phyloP scores from a whole-genome alignment of 768 basidiomycete species.

The Phaffia australis region DNA sequence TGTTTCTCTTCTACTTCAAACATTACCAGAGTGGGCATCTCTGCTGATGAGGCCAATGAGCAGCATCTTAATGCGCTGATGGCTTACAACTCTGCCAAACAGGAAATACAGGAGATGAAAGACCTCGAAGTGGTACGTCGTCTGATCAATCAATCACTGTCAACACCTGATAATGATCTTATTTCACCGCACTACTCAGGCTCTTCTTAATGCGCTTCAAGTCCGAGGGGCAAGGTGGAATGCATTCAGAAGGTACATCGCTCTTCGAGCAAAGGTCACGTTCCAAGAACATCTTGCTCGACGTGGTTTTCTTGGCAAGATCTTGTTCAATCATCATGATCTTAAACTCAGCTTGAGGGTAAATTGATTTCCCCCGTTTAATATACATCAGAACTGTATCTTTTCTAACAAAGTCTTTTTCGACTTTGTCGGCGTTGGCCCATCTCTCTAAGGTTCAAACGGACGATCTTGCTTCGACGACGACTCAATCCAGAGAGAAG shows the following conservation, averaged over 20 bases:
- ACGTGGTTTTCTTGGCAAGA: constrained; percentile 78
- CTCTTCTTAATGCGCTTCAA: constrained; percentile 55
- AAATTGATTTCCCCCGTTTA: constrained; percentile 17
- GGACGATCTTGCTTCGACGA: constrained; percentile 52
- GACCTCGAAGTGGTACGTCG: constrained; percentile 5
- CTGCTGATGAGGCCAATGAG: constrained; percentile 63
- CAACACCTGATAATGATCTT: not conserved
- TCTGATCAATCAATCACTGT: not conserved
- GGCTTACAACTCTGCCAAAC: constrained; percentile 51
- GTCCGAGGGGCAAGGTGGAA: constrained; percentile 66
- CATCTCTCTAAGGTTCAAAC: constrained; percentile 54
- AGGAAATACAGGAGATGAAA: constrained; percentile 51
- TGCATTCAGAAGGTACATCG: constrained; percentile 75
- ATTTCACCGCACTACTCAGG: constrained; percentile 40
- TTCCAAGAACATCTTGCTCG: constrained; percentile 72
- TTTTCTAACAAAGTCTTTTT: not conserved
- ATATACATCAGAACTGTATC: constrained; percentile 17
- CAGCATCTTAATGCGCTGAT: constrained; percentile 57
- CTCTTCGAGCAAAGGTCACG: constrained; percentile 56
- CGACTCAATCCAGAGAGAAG: constrained; percentile 33
- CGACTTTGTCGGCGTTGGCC: not conserved
- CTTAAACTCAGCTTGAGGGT: constrained; percentile 59
- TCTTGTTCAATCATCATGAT: constrained; percentile 66
- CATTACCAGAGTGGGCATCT: constrained; percentile 54
- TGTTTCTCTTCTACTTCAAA: not conserved